Percentiles rank a stretch among this genome's conserved stretches.
Conservation (phyloP, 371 early-diverging fungal genomes). For the Cokeromyces recurvatus region DNA sequence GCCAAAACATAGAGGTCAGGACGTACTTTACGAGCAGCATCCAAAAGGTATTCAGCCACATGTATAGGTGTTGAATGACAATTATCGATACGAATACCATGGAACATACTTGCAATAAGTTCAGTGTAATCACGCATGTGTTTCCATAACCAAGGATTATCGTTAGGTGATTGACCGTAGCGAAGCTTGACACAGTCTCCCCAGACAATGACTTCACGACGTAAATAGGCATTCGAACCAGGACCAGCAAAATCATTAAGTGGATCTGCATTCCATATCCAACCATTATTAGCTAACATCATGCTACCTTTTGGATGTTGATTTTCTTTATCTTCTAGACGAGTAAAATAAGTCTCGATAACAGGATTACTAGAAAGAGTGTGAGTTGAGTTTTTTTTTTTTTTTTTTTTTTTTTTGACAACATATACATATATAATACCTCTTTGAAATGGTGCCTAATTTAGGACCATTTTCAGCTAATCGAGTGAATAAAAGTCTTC, state of each 20-base stretch:
- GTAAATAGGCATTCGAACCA: conserved; percentile 81
- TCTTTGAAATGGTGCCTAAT: conserved; percentile 43
- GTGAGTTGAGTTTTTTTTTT: background rate
- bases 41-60: conserved; percentile 88
- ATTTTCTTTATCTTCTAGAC: conserved; percentile 44
- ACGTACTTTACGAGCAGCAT: conserved; percentile 77
- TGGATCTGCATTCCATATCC: conserved; percentile 98
- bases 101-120: conserved; percentile 82
- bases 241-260: conserved; percentile 88
- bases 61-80: conserved; percentile 97
- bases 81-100: conserved; percentile 97
- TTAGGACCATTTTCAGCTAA: conserved; percentile 70
- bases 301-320: conserved; percentile 55
- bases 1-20: conserved; percentile 95
- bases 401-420: too few species aligned
- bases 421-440: conserved; percentile 28
- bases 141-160: conserved; percentile 95
- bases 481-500: conserved; percentile 82
- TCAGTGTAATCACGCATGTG: conserved; percentile 88
- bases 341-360: conserved; percentile 91
- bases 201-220: conserved; percentile 95
- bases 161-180: conserved; percentile 79
- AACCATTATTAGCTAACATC: conserved; percentile 92
- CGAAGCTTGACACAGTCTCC: conserved; percentile 97
- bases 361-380: conserved; percentile 60